Base-by-base conservation (phyloP, 1,139 yeast species). In the Candida sanyaensis region DNA sequence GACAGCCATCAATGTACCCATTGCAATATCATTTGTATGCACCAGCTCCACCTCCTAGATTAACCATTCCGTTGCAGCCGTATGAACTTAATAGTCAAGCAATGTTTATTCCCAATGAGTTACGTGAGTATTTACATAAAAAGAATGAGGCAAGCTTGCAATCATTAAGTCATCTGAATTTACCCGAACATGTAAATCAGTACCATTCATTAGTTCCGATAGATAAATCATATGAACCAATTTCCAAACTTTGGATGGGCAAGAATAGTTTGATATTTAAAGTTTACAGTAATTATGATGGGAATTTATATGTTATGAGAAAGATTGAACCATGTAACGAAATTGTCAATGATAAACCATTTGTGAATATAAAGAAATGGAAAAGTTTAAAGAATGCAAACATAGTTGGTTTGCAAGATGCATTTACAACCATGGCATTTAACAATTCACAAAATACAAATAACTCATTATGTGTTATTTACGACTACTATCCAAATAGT, bases 171-270 rank as follows among this genome's bases (percentile, higher is more conserved):
- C 63, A 80, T 41, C 79, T 88, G 37, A 77, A 76, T 43, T 69
- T 89, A 41, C 96, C 96, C 0, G 86, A 84, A 32, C 80, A 81
- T 53, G 87, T 93, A n/a, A 87, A 86, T 50, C 82, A 78, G 12
- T 93, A 91, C 66, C 96, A 90, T 66, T 86, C 95, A 13, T 73
- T 93, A 50, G 93, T 88, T 33, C 97, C 97, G 2, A 75, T 93
- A 45, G 97, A 91, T 63, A 73, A 77, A 47, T 76, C 78, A 21
- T 70, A 76, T 50, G 88, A 84, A 44, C 59, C 71, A 46, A 69
- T 66, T 23, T 76, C 80, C 5, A 75, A 77, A 49, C 75, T 81
- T 17, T 50, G 53, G 53, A 88, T 84, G 71, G 87, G 86, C 0
- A 77, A 80, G 49, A 75, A 79, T 3, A 80, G 85, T 45, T 76